Base-by-base conservation (phyloP, 345 rosid genomes). In the Pugionium cornutum region DNA sequence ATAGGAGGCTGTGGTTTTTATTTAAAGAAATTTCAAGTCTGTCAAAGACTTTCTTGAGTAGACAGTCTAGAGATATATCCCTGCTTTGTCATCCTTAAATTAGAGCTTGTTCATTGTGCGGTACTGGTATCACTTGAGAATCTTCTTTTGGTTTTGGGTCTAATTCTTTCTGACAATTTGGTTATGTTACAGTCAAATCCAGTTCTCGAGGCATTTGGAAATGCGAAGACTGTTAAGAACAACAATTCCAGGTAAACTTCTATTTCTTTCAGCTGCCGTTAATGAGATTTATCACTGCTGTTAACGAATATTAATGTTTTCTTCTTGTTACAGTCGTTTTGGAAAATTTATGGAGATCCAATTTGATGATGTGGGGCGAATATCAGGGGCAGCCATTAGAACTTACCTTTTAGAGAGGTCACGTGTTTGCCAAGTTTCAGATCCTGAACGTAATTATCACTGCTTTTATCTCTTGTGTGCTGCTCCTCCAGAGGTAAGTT, bases 161-260 rank as follows among this genome's bases (percentile, higher is more conserved):
- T 56, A 51, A 44, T 36, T 65, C n/a, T 26, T 31, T 43, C 41
- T 72, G 46, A 9, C 31, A 37, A 34, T 51, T 71, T 45, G 67
- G 32, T 52, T 39, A 30, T 59, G 55, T 32, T 40, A 37, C 36
- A 57, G 62, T 57, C 62, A 9, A 57, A 57, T 57, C 62, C 62
- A 5, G 62, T 57, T 1, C 62, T 57, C 29, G 62, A 57, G 2
- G 62, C 62, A 7, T 57, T 57, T 28, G 62, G 62, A 5, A 57
- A 57, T 1, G 48, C 62, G 0, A 57, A 57, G 40, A 57, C 62
- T 7, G 11, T 57, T 0, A 40, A 47, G 26, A 57, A 57, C 27
- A 57, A 57, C 27, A 57, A 57, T 28, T 57, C 62, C 1, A 57
- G 62, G 62, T 40, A 83, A 86, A 60, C 39, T 30, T 58, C 8